Base-by-base conservation (phyloP, 2,329 filamentous ascomycete genomes). In the Verticillium tricorpus region DNA sequence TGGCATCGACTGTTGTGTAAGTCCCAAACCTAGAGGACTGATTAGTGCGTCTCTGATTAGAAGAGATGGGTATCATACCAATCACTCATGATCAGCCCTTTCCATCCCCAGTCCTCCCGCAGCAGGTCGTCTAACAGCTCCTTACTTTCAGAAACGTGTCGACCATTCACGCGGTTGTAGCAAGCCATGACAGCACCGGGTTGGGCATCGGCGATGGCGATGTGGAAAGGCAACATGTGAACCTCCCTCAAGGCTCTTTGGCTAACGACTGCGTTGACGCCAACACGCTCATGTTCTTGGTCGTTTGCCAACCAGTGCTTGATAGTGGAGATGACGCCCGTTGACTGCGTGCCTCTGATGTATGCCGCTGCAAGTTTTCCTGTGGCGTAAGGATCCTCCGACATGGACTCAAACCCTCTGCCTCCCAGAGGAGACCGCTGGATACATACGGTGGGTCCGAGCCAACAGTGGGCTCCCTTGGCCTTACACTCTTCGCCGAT, bases 401-500 rank as follows among this genome's bases (percentile, higher is more conserved):
- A 85, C 67, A 86, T 88, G 0, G 84, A 85, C 69, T 89, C 87
- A 64, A 89, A 89, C 56, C 85, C 85, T 60, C 86, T 80, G 3
- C 85, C 87, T 39, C 85, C 85, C 0, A 89, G 77, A 2, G 86
- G 87, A 3, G 81, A 84, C 32, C 86, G 80, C 66, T 87, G 83
- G 71, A 86, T 85, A 69, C 86, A 87, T 34, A 89, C 82, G 0
- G 86, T 88, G 1, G 85, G 86, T 1, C 83, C 86, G 31, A 89
- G 76, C 17, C 88, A 75, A 6, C 88, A 77, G 59, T 87, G 78
- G 2, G 84, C 80, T 15, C 84, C 83, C 68, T 88, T 87, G 8
- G 65, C 66, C 58, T 70, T 63, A 9, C 64, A 67, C 28, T 70
- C 68, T 8, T 65, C 60, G 5, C 57, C 58, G 2, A 64, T 63